Base-by-base conservation (phyloP, 768 basidiomycete genomes). In the Boletus barrowsii region DNA sequence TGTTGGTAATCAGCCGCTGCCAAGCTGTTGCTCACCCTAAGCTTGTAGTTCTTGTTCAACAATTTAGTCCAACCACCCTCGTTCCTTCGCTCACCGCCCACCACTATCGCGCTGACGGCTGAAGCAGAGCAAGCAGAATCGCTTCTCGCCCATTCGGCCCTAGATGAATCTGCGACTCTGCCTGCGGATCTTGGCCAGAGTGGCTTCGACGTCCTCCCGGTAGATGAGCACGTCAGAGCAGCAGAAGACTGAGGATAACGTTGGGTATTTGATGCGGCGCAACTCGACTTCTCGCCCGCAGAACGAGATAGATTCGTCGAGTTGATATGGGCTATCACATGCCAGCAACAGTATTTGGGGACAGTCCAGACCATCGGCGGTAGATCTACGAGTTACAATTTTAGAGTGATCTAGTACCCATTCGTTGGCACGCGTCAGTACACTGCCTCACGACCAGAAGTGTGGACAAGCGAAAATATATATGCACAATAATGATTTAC, bases 141-240 rank as follows among this genome's bases (percentile, higher is more conserved):
- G 13, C 73, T 86, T 18, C 72, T 85, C 29, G 62, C 73, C 13
- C 29, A 54, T 11, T 67, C 74, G 20, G 47, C 54, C 18, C 72
- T 93, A 48, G 90, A 93, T 53, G 90, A 93, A 69, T 93, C 91
- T 0, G 90, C 90, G n/a, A 78, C 74, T 11, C 76, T 93, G 10
- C 93, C 93, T 18, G 84, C 82, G 4, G 88, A 89, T 63, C 76
- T 94, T 22, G 90, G 90, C n/a, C 81, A 82, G 70, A 78, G 84
- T 56, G 93, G 93, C 14, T 95, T 79, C 67, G 93, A 94, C 68
- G 89, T 93, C 29, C 75, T 91, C 18, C 87, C 88, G 15, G 74
- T 75, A 49, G 74, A 79, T 48, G 62, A 65, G 30, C 65, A 69
- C 29, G 60, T 72, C 22, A 62, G 67, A 43, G 54, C 54, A 20